A percentile compares a stretch with the other conserved stretches of the same genome.
Evolutionary conservation across 345 rosid species (phyloP).

Genomic region (Dipteronia dyeriana): DNA sequence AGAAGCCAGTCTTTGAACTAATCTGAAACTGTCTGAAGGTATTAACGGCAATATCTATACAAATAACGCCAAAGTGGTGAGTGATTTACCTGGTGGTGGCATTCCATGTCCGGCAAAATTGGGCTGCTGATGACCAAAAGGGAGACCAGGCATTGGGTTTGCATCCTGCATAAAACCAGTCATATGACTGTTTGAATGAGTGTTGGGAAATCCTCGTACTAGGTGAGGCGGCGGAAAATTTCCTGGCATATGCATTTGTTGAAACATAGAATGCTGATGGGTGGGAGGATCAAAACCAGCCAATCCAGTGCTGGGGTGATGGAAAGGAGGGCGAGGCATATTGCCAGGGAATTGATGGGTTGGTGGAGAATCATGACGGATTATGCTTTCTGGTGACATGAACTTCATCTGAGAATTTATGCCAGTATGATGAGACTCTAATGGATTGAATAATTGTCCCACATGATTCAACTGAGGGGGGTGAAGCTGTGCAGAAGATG

Average conservation of each 20-base stretch:
- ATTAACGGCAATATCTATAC: not conserved
- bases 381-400: slow-evolving; percentile 50
- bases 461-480: slow-evolving; percentile 58
- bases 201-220: slow-evolving; percentile 57
- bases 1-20: not conserved
- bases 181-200: slow-evolving; percentile 57
- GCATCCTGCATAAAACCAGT: slow-evolving; percentile 57
- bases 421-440: slow-evolving; percentile 64
- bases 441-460: slow-evolving; percentile 49
- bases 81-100: slow-evolving; percentile 42
- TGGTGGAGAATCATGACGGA: slow-evolving; percentile 52
- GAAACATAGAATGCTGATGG: slow-evolving; percentile 51
- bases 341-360: slow-evolving; percentile 58
- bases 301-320: slow-evolving; percentile 46
- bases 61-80: not conserved
- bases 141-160: slow-evolving; percentile 61
- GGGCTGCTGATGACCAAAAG: slow-evolving; percentile 60
- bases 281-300: slow-evolving; percentile 64
- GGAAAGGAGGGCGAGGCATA: slow-evolving; percentile 67
- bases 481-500: slow-evolving; percentile 50
- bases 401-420: slow-evolving; percentile 62
- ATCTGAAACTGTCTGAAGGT: not conserved
- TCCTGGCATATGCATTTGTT: slow-evolving; percentile 68
- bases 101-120: slow-evolving; percentile 51
- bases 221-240: slow-evolving; percentile 60